Base-by-base conservation (phyloP, 164 flowering plant species). In the Brasenia schreberi region DNA sequence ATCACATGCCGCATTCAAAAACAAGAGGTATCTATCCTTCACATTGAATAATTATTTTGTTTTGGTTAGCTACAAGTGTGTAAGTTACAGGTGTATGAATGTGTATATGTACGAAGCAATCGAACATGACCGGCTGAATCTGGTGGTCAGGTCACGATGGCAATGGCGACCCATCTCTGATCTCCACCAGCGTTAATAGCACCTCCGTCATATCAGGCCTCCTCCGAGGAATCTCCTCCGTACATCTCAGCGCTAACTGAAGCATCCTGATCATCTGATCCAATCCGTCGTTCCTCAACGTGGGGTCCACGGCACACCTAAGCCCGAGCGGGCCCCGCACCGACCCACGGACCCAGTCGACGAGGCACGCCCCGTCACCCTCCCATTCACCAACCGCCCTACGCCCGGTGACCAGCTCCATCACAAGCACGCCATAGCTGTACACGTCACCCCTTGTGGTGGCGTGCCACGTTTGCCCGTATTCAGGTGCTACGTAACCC, bases 161-260 rank as follows among this genome's bases (percentile, higher is more conserved):
- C 16, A 6, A 9, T 14, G 56, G 10, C 56, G 56, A 49, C 56
- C 56, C 56, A 49, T 6, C 10, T 49, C 16, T 14, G 56, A 49
- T 49, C 56, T 49, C 56, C 14, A 5, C 56, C 56, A 92, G 65
- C 91, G 82, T 80, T 7, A 79, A 83, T 42, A 88, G 68, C 19
- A 90, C 98, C 76, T 87, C 89, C 79, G 82, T 88, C 96, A 92
- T 90, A 72, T 83, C 85, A 16, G 98, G 96, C 70, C 98, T 80
- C 12, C 72, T 74, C 27, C 81, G 85, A 5, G 98, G 98, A 3
- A 71, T 39, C 61, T 92, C 98, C 0, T 82, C 83, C 0, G 93
- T 81, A 76, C 98, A 92, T 58, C 74, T 70, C 17, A 88, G 67
- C 14, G 93, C 98, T 45, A 89, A 69, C 71, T 76, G 62, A 1